Conservation (phyloP, 495 filamentous ascomycete species). For the Penicillium cinerascens region DNA sequence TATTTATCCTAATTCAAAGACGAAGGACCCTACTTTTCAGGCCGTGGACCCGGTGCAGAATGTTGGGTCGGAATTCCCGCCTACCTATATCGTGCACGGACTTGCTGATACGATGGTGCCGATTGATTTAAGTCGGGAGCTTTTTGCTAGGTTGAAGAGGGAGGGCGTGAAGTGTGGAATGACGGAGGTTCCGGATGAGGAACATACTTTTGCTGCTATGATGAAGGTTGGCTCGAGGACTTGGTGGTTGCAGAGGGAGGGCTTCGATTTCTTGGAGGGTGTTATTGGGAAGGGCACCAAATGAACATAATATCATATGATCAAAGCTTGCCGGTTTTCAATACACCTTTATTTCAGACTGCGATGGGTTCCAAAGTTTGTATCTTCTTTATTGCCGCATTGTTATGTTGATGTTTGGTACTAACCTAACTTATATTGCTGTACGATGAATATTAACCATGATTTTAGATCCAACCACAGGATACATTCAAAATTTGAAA, state of each 20-base stretch:
- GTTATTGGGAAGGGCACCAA: constrained; percentile 28
- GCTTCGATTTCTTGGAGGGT: constrained; percentile 36
- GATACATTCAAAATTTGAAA: no score
- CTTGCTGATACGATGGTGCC: constrained; percentile 26
- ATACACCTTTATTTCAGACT: no score
- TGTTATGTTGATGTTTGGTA: no score
- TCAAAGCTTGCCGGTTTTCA: no score
- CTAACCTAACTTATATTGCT: no score
- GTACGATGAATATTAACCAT: no score
- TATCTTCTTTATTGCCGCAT: no score
- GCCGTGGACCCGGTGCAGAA: constrained; percentile 28
- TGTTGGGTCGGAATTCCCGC: constrained; percentile 19
- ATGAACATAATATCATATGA: no score
- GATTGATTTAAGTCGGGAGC: constrained; percentile 25
- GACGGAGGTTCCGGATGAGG: constrained; percentile 33
- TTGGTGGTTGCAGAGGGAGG: constrained; percentile 33
- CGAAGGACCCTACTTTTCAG: constrained; percentile 7
- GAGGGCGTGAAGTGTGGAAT: constrained; percentile 27
- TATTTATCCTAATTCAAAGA: constrained; percentile 19
- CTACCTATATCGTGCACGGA: constrained; percentile 34
- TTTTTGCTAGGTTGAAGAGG: constrained; percentile 17
- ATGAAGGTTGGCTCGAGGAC: constrained; percentile 35
- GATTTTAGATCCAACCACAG: no score
- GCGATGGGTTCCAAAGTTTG: no score
- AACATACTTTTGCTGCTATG: constrained; percentile 35